Conservation (phyloP, 177 flowering plant genomes). For the Telopea speciosissima region DNA sequence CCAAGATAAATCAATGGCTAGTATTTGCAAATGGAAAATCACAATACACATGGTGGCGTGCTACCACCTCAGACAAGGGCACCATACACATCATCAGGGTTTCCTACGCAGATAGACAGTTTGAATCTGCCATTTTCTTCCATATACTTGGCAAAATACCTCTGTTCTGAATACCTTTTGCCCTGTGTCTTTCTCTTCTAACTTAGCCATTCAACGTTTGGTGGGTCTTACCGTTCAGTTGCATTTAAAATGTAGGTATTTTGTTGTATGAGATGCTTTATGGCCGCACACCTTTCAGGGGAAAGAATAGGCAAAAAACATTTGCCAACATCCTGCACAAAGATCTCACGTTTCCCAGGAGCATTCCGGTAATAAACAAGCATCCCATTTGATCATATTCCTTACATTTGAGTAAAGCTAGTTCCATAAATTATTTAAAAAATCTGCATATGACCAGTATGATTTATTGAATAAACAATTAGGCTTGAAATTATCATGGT, state of each 20-base stretch:
- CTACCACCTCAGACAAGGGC: not conserved
- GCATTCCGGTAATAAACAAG: slow-evolving; percentile 58
- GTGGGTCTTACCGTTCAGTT: not conserved
- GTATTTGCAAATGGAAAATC: too few relatives aligned
- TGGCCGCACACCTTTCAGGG: slow-evolving; percentile 95
- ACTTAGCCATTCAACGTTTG: not conserved
- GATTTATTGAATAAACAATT: not conserved
- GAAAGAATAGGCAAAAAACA: slow-evolving; percentile 93
- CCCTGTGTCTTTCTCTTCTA: not conserved
- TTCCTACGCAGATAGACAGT: not conserved
- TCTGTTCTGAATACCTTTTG: not conserved
- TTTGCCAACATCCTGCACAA: slow-evolving; percentile 88
- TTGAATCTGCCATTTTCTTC: not conserved
- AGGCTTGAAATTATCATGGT: not conserved
- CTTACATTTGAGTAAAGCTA: not conserved
- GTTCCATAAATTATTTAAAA: not conserved
- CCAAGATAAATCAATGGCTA: not conserved
- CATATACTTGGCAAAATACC: not conserved
- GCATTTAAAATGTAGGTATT: slow-evolving; percentile 49
- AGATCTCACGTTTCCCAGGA: slow-evolving; percentile 91
- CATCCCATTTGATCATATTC: too few relatives aligned
- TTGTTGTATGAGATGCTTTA: slow-evolving; percentile 94
- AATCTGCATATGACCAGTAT: not conserved
- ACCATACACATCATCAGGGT: not conserved
- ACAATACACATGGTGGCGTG: not conserved